These are phyloP conservation scores for Fusarium dlaminii DNA, from an alignment of 2,329 filamentous ascomycete species.

Conservation along the genomic window DNA sequence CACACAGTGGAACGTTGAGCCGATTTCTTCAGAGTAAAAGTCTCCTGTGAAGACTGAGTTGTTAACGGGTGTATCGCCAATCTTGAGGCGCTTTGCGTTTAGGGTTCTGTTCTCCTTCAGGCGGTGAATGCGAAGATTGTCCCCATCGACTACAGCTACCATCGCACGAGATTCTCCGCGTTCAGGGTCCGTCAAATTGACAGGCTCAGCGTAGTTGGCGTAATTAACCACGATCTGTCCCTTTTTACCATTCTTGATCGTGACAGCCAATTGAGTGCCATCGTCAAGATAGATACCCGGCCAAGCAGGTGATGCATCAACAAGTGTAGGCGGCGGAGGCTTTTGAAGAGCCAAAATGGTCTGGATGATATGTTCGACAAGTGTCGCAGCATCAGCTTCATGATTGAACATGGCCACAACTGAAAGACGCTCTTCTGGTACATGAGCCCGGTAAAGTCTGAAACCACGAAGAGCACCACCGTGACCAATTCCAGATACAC, in stretches of 20 bases:
- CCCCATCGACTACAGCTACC: slow-evolving; percentile 4
- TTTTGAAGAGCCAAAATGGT: slow-evolving; percentile 9
- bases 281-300: slow-evolving; percentile 20
- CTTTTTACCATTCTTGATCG: slow-evolving; percentile 1
- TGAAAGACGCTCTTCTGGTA: slow-evolving; percentile 20
- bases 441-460: slow-evolving; percentile 21
- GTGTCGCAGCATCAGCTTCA: slow-evolving; percentile 17
- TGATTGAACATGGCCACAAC: slow-evolving; percentile 28
- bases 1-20: slow-evolving; percentile 19
- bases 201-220: slow-evolving; percentile 23
- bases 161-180: slow-evolving; percentile 15
- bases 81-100: slow-evolving; percentile 4
- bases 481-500: slow-evolving; percentile 8
- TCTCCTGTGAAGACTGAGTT: slow-evolving; percentile 7
- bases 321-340: background rate
- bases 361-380: slow-evolving; percentile 9
- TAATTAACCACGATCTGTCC: slow-evolving; percentile 16
- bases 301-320: slow-evolving; percentile 8
- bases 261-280: slow-evolving; percentile 21
- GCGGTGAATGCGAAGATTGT: slow-evolving; percentile 15
- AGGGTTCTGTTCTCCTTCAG: slow-evolving; percentile 23
- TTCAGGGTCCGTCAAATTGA: slow-evolving; percentile 16
- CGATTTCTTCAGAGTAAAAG: slow-evolving; percentile 25
- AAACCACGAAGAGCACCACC: slow-evolving; percentile 27
- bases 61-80: background rate